A percentile compares a stretch with the other conserved stretches of the same genome.
phyloP scores from a whole-genome alignment of 192 early-diverging fungal genomes.

The Fimicolochytrium jonesii region DNA sequence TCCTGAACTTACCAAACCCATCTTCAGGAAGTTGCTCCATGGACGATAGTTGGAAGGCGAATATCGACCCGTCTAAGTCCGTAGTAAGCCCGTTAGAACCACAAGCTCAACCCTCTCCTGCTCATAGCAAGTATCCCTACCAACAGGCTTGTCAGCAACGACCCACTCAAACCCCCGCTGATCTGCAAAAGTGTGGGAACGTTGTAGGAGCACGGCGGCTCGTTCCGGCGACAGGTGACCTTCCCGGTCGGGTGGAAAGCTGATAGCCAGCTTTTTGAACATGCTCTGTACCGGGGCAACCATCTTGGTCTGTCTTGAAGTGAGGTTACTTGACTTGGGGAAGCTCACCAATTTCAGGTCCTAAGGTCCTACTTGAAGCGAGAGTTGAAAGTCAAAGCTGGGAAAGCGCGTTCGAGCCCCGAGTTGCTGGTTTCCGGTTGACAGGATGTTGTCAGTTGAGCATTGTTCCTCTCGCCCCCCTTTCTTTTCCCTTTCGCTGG shows the following conservation, averaged over 20 bases:
- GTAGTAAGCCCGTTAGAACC: background rate
- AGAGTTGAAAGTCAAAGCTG: too few species aligned
- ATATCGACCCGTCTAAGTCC: constrained; percentile 27
- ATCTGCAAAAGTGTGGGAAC: background rate
- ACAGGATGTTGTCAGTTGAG: too few species aligned
- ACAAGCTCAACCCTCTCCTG: background rate
- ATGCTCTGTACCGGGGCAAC: too few species aligned
- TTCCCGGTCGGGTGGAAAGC: constrained; percentile 22
- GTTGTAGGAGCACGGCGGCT: constrained; percentile 12
- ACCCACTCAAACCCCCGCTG: constrained; percentile 26
- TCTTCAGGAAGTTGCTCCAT: constrained; percentile 28
- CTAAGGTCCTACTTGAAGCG: too few species aligned
- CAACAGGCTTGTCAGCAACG: constrained; percentile 32
- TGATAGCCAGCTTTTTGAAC: constrained; percentile 25
- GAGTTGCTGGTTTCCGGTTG: too few species aligned
- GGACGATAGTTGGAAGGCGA: constrained; percentile 24
- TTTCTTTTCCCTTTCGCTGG: too few species aligned
- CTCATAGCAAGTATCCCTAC: background rate
- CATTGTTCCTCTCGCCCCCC: too few species aligned
- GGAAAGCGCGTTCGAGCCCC: too few species aligned
- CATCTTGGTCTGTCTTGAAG: too few species aligned
- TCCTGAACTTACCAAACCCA: constrained; percentile 17
- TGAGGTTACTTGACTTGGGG: too few species aligned
- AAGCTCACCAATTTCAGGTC: too few species aligned
- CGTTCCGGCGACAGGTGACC: constrained; percentile 6